phyloP scores from a whole-genome alignment of 441 rosid species.

The Gossypium davidsonii region DNA sequence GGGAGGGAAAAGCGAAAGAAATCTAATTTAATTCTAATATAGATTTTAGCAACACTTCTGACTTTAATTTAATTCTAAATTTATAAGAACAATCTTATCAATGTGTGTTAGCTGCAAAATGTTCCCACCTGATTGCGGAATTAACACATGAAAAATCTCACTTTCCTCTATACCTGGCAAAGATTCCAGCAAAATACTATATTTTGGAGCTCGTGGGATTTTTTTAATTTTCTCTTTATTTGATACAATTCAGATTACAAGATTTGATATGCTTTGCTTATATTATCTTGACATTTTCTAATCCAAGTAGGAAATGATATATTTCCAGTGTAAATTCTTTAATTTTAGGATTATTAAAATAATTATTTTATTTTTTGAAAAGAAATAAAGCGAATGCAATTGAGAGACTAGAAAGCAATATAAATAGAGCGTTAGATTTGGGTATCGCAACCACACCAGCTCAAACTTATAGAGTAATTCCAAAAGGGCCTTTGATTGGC shows the following conservation, averaged over 20 bases:
- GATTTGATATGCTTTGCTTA: background rate
- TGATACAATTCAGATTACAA: background rate
- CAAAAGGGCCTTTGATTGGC: background rate
- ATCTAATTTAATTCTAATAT: background rate
- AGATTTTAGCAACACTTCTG: background rate
- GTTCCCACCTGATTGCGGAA: too few relatives aligned
- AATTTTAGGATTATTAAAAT: too few relatives aligned
- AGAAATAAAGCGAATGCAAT: too few relatives aligned
- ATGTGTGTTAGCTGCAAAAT: too few relatives aligned
- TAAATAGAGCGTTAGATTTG: background rate
- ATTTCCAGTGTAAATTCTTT: too few relatives aligned
- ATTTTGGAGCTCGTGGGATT: background rate
- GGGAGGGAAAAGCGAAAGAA: background rate
- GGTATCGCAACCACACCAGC: background rate
- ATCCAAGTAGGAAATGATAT: too few relatives aligned
- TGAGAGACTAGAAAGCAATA: background rate
- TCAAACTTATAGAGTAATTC: background rate
- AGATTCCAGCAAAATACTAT: background rate
- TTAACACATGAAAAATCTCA: background rate
- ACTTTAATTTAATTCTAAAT: background rate
- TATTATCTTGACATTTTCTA: too few relatives aligned
- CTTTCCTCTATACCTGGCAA: background rate
- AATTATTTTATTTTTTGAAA: too few relatives aligned
- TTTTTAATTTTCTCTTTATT: background rate
- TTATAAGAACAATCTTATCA: background rate